phyloP scores from a whole-genome alignment of 805 yeast species.

The Ogataea paraovalis region DNA sequence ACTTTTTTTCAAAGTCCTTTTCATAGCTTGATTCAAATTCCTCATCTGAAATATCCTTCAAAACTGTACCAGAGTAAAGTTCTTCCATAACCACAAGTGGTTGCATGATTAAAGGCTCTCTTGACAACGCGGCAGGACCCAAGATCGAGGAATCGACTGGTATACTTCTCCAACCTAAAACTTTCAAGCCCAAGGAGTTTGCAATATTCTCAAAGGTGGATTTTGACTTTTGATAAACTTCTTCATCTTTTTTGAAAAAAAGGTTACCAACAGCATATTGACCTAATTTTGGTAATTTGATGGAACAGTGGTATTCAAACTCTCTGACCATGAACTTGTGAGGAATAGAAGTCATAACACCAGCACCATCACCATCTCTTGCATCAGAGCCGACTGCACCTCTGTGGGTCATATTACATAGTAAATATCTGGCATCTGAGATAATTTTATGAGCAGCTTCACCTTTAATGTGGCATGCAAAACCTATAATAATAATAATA shows the following conservation, averaged over 20 bases:
- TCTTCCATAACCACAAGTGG: constrained; percentile 79
- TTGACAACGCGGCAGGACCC: constrained; percentile 90
- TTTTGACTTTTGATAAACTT: constrained; percentile 65
- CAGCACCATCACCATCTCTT: constrained; percentile 98
- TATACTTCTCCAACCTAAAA: constrained; percentile 91
- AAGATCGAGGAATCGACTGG: constrained; percentile 92
- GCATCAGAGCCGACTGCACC: constrained; percentile 97
- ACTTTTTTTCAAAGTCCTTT: constrained; percentile 72
- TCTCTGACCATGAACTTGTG: constrained; percentile 84
- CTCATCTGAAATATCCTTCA: constrained; percentile 36
- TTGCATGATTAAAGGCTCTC: constrained; percentile 89
- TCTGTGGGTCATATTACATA: constrained; percentile 98
- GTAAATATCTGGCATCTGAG: constrained; percentile 79
- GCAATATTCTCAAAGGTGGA: constrained; percentile 82
- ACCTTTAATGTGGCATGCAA: constrained; percentile 92
- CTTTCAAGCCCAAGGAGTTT: constrained; percentile 65
- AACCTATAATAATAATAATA: constrained; percentile 37
- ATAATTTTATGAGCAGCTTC: constrained; percentile 84
- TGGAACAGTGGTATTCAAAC: constrained; percentile 64
- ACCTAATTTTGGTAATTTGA: constrained; percentile 70
- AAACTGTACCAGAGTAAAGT: constrained; percentile 35
- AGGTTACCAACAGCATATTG: constrained; percentile 95
- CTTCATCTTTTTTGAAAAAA: constrained; percentile 83
- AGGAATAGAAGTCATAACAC: constrained; percentile 89
- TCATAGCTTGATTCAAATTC: constrained; percentile 56